A percentile compares a stretch with the other conserved stretches of the same genome.
These are phyloP conservation scores for Pythium insidiosum DNA, from an alignment of 352 stramenopile genomes.

Conservation along the genomic window DNA sequence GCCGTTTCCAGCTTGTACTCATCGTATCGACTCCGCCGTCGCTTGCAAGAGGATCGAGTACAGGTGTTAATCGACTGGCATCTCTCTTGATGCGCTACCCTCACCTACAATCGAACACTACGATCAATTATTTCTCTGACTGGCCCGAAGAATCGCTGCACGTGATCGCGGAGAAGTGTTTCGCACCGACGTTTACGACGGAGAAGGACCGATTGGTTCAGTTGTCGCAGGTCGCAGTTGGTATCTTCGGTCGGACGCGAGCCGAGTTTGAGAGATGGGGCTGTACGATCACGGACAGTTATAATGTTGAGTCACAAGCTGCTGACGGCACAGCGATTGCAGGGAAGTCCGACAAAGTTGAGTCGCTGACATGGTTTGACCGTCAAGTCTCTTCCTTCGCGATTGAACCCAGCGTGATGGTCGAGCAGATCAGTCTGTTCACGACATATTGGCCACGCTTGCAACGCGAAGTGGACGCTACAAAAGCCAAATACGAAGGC, in stretches of 20 bases:
- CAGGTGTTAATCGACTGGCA: not conserved
- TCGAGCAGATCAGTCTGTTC: constrained; percentile 50
- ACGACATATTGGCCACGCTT: constrained; percentile 19
- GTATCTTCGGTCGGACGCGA: constrained; percentile 27
- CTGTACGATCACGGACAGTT: not conserved
- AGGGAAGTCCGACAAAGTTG: not conserved
- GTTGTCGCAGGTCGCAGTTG: constrained; percentile 27
- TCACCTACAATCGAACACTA: constrained; percentile 29
- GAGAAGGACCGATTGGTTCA: constrained; percentile 24
- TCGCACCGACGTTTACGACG: constrained; percentile 8
- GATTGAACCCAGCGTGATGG: constrained; percentile 36
- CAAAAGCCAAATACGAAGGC: constrained; percentile 21
- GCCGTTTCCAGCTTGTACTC: constrained; percentile 48
- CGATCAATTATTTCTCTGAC: constrained; percentile 27
- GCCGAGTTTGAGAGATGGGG: not conserved
- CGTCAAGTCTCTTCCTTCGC: constrained; percentile 9
- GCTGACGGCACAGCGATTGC: not conserved
- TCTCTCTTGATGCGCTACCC: constrained; percentile 31
- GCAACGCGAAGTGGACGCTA: constrained; percentile 17
- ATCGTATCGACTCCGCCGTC: not conserved
- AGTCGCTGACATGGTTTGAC: constrained; percentile 1
- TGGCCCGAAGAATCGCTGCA: constrained; percentile 38
- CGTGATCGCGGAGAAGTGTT: constrained; percentile 35
- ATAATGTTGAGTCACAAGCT: not conserved
- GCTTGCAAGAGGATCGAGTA: too few species aligned